Conservation (phyloP, 1,284 basidiomycete genomes). For the Ceratobasidium sp. region DNA sequence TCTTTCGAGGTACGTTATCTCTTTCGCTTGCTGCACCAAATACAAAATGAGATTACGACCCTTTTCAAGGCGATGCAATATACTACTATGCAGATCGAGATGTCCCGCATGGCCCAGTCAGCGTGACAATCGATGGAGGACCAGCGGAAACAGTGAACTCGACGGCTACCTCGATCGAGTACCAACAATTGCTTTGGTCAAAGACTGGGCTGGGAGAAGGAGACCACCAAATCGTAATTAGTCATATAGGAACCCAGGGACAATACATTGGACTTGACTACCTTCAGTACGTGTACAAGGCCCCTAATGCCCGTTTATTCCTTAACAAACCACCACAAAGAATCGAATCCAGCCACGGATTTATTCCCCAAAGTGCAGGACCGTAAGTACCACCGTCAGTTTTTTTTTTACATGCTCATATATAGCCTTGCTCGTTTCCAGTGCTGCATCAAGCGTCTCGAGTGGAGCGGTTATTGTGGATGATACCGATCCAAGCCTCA, state of each 20-base stretch:
- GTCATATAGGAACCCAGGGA: background rate
- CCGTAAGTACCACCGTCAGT: background rate
- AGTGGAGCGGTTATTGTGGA: background rate
- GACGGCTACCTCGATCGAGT: background rate
- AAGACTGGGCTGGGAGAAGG: slow-evolving; percentile 1
- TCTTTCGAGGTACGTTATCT: no score
- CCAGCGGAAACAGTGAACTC: background rate
- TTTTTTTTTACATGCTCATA: background rate
- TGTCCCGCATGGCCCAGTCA: slow-evolving; percentile 3
- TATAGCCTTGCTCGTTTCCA: background rate
- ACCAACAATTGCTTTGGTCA: slow-evolving; percentile 8
- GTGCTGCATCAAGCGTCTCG: background rate
- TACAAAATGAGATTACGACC: background rate
- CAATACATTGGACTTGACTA: slow-evolving; percentile 21
- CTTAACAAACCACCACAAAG: background rate
- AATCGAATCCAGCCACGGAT: slow-evolving; percentile 15
- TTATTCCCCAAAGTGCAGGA: slow-evolving; percentile 1
- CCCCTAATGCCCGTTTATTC: background rate
- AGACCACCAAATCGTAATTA: slow-evolving; percentile 15
- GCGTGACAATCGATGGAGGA: background rate
- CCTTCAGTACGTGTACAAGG: background rate
- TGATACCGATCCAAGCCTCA: background rate
- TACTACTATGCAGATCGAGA: slow-evolving; percentile 19
- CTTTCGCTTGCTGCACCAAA: background rate
- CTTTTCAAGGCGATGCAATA: background rate